Base-by-base conservation (phyloP, 2,329 filamentous ascomycete species). In the Orbilia javanica region DNA sequence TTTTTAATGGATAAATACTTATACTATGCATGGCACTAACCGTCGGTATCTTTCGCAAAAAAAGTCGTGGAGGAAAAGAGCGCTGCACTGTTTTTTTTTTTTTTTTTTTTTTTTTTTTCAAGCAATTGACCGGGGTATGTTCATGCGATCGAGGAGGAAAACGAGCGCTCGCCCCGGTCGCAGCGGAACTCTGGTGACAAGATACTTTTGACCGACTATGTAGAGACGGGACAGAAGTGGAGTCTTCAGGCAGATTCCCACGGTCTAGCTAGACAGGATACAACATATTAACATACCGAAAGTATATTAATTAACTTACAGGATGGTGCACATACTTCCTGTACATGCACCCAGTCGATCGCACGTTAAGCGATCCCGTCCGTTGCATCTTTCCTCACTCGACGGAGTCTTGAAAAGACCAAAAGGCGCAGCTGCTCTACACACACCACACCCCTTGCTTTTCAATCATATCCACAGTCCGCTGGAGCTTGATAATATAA, bases 301-400 rank as follows among this genome's bases (percentile, higher is more conserved):
- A 50, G 67, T 48, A 66, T 64, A 64, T 50, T 36, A 48, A 68
- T 53, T 52, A 48, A 68, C 62, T 52, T 71, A 60, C 55, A 48
- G 44, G 44, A 4, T 48, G 68, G 65, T n/a, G n/a, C n/a, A n/a
- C 57, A 50, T 70, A 57, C 66, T 67, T 66, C 70, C 70, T 74
- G 74, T 78, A 72, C 31, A 78, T 78, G 74, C 74, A 78, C 57
- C 74, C 62, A 72, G 74, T 66, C 74, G 74, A 78, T 78, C 74
- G 74, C 74, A 78, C 74, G 68, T 78, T 78, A 78, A 78, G 74
- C 74, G 74, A 78, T 78, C 74, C 74, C 74, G 74, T 78, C 67
- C 67, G 67, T 78, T 67, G 74, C 74, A 78, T 60, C 31, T 72
- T 69, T 42, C 48, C 22, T 72, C 74, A 57, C 34, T 34, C 18